These are phyloP conservation scores for Termitomyces sp. DNA, from an alignment of 768 basidiomycete species.

Conservation along the genomic window DNA sequence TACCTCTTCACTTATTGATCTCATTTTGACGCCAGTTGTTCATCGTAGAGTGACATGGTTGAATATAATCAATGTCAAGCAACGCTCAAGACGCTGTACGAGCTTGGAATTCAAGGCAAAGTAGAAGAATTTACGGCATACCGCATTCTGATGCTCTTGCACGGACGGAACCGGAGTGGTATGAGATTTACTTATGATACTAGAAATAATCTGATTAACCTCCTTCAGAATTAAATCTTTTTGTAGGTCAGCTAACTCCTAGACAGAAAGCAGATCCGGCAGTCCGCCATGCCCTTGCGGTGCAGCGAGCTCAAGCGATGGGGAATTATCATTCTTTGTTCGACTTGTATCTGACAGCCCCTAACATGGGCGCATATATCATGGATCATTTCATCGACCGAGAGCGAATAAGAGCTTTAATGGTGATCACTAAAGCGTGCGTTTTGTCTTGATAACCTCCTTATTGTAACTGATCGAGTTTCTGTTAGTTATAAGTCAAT, in stretches of 20 bases:
- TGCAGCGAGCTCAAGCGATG: conserved; percentile 85
- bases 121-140: conserved; percentile 97
- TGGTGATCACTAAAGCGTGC: conserved; percentile 92
- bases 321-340: conserved; percentile 96
- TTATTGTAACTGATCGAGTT: not conserved
- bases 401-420: conserved; percentile 81
- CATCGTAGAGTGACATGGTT: conserved; percentile 84
- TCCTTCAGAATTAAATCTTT: conserved; percentile 82
- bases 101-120: conserved; percentile 88
- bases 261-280: conserved; percentile 79
- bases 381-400: conserved; percentile 98
- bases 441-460: conserved; percentile 26
- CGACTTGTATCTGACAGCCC: conserved; percentile 74
- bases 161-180: conserved; percentile 94
- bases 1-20: conserved; percentile 1
- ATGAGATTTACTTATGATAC: conserved; percentile 15
- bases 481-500: conserved; percentile 74
- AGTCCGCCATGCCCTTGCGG: conserved; percentile 85
- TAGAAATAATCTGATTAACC: not conserved
- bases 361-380: conserved; percentile 98
- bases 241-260: conserved; percentile 95
- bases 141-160: conserved; percentile 92
- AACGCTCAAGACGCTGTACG: conserved; percentile 85
- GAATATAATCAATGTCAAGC: conserved; percentile 99
- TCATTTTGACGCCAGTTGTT: conserved; percentile 2